A percentile compares a stretch with the other conserved stretches of the same genome.
phyloP scores from a whole-genome alignment of 768 basidiomycete species.

The Suillus cothurnatus region DNA sequence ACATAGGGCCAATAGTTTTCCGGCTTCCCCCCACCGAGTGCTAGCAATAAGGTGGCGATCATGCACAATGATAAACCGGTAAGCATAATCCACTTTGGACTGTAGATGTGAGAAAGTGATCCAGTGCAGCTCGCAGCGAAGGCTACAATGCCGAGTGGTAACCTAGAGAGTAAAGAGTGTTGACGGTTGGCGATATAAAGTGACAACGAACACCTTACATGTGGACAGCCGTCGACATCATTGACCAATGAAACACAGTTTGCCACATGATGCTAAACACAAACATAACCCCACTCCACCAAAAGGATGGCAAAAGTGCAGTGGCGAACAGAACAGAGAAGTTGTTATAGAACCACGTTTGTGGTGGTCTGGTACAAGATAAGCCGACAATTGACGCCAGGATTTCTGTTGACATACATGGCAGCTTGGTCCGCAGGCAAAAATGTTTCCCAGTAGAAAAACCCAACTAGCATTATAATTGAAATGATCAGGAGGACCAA shows the following conservation, averaged over 20 bases:
- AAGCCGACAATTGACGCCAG: background rate
- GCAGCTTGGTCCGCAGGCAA: conserved; percentile 44
- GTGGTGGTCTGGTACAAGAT: conserved; percentile 37
- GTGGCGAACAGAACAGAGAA: conserved; percentile 40
- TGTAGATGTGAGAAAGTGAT: conserved; percentile 37
- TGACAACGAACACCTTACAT: conserved; percentile 31
- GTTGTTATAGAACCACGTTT: conserved; percentile 45
- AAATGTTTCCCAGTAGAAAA: conserved; percentile 53
- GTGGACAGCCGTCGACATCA: conserved; percentile 41
- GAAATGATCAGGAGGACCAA: conserved; percentile 49
- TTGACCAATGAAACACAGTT: conserved; percentile 42
- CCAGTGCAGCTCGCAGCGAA: conserved; percentile 42
- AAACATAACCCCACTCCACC: conserved; percentile 40
- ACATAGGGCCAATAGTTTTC: conserved; percentile 48
- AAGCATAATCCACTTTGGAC: conserved; percentile 49
- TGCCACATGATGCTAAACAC: conserved; percentile 44
- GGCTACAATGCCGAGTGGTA: conserved; percentile 44
- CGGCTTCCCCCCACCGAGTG: conserved; percentile 41
- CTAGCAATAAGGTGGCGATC: conserved; percentile 43
- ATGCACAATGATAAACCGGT: conserved; percentile 41
- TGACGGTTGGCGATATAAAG: too few species aligned
- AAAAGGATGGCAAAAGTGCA: conserved; percentile 43
- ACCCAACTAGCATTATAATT: conserved; percentile 39
- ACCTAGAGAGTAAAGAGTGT: conserved; percentile 22
- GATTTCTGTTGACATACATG: conserved; percentile 32